Evolutionary conservation across 805 yeast species (phyloP), one percentile per base, ranked within the genome.

Genomic region (Wickerhamiella sergipiensis): DNA sequence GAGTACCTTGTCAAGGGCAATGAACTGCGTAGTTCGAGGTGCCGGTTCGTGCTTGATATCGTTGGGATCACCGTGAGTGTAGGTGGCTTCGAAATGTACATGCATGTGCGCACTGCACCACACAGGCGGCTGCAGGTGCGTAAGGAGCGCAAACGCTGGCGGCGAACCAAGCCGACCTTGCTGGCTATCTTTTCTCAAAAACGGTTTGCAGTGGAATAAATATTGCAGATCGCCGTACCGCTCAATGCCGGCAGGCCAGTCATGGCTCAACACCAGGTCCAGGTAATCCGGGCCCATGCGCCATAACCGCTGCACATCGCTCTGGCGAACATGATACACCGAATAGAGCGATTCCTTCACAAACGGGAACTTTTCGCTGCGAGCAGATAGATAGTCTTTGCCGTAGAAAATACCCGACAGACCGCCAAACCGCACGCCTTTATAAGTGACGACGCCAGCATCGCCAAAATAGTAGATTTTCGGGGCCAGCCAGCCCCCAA

Each of bases 61-160:
- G 18, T 45, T 15, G 17, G 23, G 24, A 29, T 17, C 38, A 18
- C 61, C 50, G 61, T 76, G 79, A 0, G 60, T 52, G 1, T 80
- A 76, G 0, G 52, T 54, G 0, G 95, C 96, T 6, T 69, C 71
- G 60, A 76, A 92, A 50, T 68, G 69, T 1, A 82, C 87, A 64
- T 92, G 98, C 51, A 92, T 65, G 68, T 92, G 98, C 10, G 94
- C 94, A 57, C 92, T 79, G 53, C 85, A 77, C 98, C 97, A 92
- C 63, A 76, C 71, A 17, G 64, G 55, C 0, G 97, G 97, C 58
- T 67, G 71, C 50, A 86, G 55, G 15, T 61, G 59, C 22, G 70
- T 59, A 56, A 92, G 65, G 15, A 87, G 62, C 19, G 69, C 67
- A 70, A 76, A 72, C 47, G 78, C 77, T 7, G 82, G 71, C 0